A percentile compares a stretch with the other conserved stretches of the same genome.
Conservation (phyloP, 176 grass and related monocot genomes). For the Oryza punctata region DNA sequence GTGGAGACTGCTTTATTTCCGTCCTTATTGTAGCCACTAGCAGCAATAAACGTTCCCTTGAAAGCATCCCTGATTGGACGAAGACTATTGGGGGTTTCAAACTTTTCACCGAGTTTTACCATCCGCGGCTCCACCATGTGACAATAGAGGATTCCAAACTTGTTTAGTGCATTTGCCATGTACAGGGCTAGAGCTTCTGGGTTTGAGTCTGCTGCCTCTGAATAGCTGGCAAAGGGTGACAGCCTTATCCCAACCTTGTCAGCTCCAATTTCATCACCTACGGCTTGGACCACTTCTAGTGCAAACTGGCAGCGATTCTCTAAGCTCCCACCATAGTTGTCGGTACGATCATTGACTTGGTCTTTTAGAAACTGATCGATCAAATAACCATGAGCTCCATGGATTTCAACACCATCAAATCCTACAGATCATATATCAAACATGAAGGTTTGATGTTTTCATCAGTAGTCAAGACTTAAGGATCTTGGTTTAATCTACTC, state of each 20-base stretch:
- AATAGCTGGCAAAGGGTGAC: slow-evolving; percentile 63
- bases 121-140: slow-evolving; percentile 73
- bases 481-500: slow-evolving; percentile 8
- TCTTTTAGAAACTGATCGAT: slow-evolving; percentile 86
- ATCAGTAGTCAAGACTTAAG: neutral
- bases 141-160: slow-evolving; percentile 56
- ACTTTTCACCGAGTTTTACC: slow-evolving; percentile 40
- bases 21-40: slow-evolving; percentile 53
- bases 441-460: slow-evolving; percentile 14
- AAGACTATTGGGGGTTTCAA: slow-evolving; percentile 54
- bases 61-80: slow-evolving; percentile 61
- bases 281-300: slow-evolving; percentile 61
- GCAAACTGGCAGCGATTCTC: slow-evolving; percentile 78
- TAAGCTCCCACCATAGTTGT: slow-evolving; percentile 69
- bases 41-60: slow-evolving; percentile 66
- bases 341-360: slow-evolving; percentile 65
- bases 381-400: slow-evolving; percentile 78
- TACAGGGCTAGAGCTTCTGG: slow-evolving; percentile 62
- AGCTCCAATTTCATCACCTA: slow-evolving; percentile 70
- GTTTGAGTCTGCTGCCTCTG: slow-evolving; percentile 57
- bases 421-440: slow-evolving; percentile 41
- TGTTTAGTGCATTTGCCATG: slow-evolving; percentile 65
- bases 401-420: slow-evolving; percentile 92
- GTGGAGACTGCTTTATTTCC: slow-evolving; percentile 54
- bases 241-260: slow-evolving; percentile 73